Percentiles rank a stretch among this genome's conserved stretches.
Evolutionary conservation across 2,329 filamentous ascomycete species (phyloP).

Genomic region (Cytospora leucostoma): DNA sequence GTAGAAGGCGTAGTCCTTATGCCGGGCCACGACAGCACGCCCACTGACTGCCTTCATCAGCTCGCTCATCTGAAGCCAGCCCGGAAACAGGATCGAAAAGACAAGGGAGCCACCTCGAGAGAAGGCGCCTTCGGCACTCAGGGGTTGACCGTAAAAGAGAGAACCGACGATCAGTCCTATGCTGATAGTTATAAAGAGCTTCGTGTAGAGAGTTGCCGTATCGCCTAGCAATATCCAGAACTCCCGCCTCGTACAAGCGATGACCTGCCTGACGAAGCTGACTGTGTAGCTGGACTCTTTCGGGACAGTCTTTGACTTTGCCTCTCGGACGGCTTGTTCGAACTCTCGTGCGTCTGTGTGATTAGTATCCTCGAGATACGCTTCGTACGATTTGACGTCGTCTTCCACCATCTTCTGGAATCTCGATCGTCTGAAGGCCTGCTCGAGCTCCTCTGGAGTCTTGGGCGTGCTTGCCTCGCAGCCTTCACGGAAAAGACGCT

Average conservation of each 20-base stretch:
- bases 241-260: constrained; percentile 69
- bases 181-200: constrained; percentile 75
- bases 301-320: constrained; percentile 67
- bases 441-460: constrained; percentile 66
- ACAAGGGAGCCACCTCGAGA: constrained; percentile 50
- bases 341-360: constrained; percentile 65
- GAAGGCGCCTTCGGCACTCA: constrained; percentile 65
- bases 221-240: constrained; percentile 79
- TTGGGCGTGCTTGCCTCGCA: constrained; percentile 68
- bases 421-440: constrained; percentile 64
- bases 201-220: constrained; percentile 73
- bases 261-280: constrained; percentile 70
- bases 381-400: constrained; percentile 52
- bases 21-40: constrained; percentile 57
- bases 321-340: constrained; percentile 63
- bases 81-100: constrained; percentile 55
- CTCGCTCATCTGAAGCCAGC: constrained; percentile 73
- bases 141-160: constrained; percentile 70
- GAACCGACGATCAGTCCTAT: constrained; percentile 75
- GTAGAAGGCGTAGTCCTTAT: constrained; percentile 53
- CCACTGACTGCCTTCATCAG: constrained; percentile 76
- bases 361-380: constrained; percentile 51
- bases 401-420: constrained; percentile 57
- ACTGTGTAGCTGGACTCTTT: constrained; percentile 77
- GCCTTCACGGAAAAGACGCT: constrained; percentile 67